These are phyloP conservation scores for Aspergillus homomorphus DNA, from an alignment of 495 filamentous ascomycete species.

Conservation along the genomic window DNA sequence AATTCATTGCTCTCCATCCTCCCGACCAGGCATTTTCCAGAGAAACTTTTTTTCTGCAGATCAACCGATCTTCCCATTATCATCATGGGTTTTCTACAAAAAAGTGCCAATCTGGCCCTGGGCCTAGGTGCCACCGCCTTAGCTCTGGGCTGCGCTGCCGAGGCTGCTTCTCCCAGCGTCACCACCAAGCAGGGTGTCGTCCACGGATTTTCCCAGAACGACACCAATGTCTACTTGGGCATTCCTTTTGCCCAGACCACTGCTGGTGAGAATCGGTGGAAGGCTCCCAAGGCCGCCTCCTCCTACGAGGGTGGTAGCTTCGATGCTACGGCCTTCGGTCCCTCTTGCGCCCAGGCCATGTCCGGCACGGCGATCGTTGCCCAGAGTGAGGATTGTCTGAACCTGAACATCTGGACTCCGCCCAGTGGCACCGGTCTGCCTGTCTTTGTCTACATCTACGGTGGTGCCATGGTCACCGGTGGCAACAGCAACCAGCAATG, in stretches of 20 bases:
- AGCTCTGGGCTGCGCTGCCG: slow-evolving; percentile 10
- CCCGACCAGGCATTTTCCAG: neutral
- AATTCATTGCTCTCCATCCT: neutral
- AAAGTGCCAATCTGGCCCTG: slow-evolving; percentile 7
- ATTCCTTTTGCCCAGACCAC: slow-evolving; percentile 30
- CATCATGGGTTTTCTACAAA: slow-evolving; percentile 17
- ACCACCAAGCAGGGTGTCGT: slow-evolving; percentile 17
- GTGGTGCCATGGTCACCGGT: slow-evolving; percentile 27
- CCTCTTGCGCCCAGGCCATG: slow-evolving; percentile 28
- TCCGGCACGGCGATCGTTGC: slow-evolving; percentile 22
- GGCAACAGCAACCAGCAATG: slow-evolving; percentile 26
- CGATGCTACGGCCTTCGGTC: slow-evolving; percentile 23
- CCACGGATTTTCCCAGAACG: slow-evolving; percentile 21
- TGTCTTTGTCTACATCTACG: slow-evolving; percentile 30
- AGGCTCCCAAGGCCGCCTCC: slow-evolving; percentile 19
- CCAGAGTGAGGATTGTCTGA: slow-evolving; percentile 30
- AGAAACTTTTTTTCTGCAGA: neutral
- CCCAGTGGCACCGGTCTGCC: slow-evolving; percentile 16
- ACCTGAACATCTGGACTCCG: slow-evolving; percentile 27
- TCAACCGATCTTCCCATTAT: neutral
- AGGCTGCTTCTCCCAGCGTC: slow-evolving; percentile 9
- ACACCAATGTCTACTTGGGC: slow-evolving; percentile 27
- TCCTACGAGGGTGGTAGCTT: slow-evolving; percentile 14
- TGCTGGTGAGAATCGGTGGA: slow-evolving; percentile 28
- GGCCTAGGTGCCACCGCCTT: slow-evolving; percentile 13